Evolutionary conservation across 371 early-diverging fungal species (phyloP).

Genomic region (Mortierella sp.): DNA sequence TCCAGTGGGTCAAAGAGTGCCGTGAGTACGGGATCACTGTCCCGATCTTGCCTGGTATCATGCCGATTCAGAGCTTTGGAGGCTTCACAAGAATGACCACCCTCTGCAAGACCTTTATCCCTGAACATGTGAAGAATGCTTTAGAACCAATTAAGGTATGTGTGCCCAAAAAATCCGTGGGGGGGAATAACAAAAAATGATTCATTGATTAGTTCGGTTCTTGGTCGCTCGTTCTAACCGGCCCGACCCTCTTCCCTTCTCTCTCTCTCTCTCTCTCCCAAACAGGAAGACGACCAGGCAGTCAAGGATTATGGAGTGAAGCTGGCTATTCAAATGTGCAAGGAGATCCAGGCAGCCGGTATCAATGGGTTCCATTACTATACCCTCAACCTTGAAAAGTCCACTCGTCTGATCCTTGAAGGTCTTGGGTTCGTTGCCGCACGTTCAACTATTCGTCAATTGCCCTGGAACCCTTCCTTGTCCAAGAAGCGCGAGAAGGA

Average conservation of each 20-base stretch:
- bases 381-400: slow-evolving; percentile 91
- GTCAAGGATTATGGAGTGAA: slow-evolving; percentile 94
- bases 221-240: slow-evolving; percentile 61
- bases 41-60: slow-evolving; percentile 95
- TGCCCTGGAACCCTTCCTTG: slow-evolving; percentile 54
- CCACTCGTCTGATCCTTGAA: slow-evolving; percentile 87
- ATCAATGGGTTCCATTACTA: slow-evolving; percentile 83
- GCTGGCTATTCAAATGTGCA: slow-evolving; percentile 83
- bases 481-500: slow-evolving; percentile 84
- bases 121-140: slow-evolving; percentile 73
- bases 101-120: slow-evolving; percentile 83
- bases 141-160: slow-evolving; percentile 91
- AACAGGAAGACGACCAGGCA: slow-evolving; percentile 88
- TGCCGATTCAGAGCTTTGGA: slow-evolving; percentile 94
- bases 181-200: too few species aligned
- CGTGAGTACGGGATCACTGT: slow-evolving; percentile 81
- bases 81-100: slow-evolving; percentile 87
- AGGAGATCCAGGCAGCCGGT: slow-evolving; percentile 74
- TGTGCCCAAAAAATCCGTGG: too few species aligned
- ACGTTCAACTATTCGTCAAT: slow-evolving; percentile 49
- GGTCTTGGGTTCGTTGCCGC: slow-evolving; percentile 54
- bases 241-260: neutral
- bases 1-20: slow-evolving; percentile 81
- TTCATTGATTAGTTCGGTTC: slow-evolving; percentile 77
- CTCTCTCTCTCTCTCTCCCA: neutral